Evolutionary conservation across 768 basidiomycete species (phyloP), one percentile per base, ranked within the genome.

Genomic region (Nevesoporus exiguus): DNA sequence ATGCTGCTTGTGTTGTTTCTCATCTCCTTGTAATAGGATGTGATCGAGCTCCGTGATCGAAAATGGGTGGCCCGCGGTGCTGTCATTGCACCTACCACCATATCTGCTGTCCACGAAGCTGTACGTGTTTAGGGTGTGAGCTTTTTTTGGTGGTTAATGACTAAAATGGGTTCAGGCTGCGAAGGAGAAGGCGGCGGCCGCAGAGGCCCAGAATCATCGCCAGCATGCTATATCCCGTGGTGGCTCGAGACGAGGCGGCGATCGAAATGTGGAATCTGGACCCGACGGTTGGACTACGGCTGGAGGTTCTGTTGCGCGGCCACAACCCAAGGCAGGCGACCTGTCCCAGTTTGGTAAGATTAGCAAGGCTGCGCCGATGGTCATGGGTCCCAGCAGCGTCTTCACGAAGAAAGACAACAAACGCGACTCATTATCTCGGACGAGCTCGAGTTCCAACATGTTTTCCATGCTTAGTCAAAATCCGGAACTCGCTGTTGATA

Each of bases 241-340:
- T 36, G 92, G 93, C 36, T 98, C 95, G 51, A 82, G 92, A 49
- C 86, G 93, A 40, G 96, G 94, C 36, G 84, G 82, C 17, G 82
- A 90, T 8, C 80, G 87, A 55, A 79, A 76, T 41, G 79, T 80
- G 11, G 83, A 83, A 52, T 74, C 78, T 51, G 84, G 83, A 25
- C 79, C 86, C 29, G 94, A 98, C 55, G 91, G 91, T n/a, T 98
- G 95, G 94, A 82, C 88, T 33, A 85, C 86, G 19, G 83, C 86
- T 48, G 77, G 80, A 53, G 74, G 75, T 34, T 68, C 73, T 27
- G 72, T 73, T 36, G 49, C 79, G 33, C 82, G 84, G 22, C 80
- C 83, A 25, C 82, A 82, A 37, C 72, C 87, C 52, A 88, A 93
- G 73, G 91, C 85, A 46, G 92, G 92, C 21, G 91, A 95, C 70